phyloP scores from a whole-genome alignment of 2,329 filamentous ascomycete genomes.

The Fonsecaea multimorphosa region DNA sequence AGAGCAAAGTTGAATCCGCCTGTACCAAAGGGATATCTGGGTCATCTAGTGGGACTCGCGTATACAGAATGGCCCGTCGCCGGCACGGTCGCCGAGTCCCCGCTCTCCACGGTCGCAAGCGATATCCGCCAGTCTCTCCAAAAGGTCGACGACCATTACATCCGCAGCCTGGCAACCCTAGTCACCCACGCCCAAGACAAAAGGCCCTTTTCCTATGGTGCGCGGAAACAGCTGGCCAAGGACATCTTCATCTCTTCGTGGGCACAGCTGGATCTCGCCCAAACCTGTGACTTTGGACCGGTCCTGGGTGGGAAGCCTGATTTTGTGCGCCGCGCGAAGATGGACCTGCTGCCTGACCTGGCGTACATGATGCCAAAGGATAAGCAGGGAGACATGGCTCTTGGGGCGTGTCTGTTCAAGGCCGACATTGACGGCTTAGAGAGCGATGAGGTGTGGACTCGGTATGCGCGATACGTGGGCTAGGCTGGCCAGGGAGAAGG shows the following conservation, averaged over 20 bases:
- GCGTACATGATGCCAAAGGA: conserved; percentile 22
- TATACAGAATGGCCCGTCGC: conserved; percentile 17
- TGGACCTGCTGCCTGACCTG: conserved; percentile 18
- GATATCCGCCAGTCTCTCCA: conserved; percentile 17
- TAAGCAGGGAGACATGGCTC: conserved; percentile 15
- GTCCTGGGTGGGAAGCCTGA: conserved; percentile 14
- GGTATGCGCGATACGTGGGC: background rate
- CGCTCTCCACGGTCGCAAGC: conserved; percentile 11
- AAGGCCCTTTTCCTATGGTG: conserved; percentile 18
- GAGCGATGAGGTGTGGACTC: conserved; percentile 16
- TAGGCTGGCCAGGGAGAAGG: background rate
- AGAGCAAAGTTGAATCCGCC: conserved; percentile 10
- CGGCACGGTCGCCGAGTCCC: background rate
- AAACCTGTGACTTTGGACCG: conserved; percentile 16
- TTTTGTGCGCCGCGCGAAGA: conserved; percentile 14
- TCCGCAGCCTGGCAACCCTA: conserved; percentile 19
- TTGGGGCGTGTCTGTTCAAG: conserved; percentile 14
- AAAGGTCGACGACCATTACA: conserved; percentile 14
- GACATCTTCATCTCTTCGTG: conserved; percentile 21
- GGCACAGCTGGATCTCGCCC: conserved; percentile 17
- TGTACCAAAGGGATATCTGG: conserved; percentile 14
- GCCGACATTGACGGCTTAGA: conserved; percentile 13
- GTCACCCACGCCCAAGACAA: conserved; percentile 15
- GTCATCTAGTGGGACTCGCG: conserved; percentile 16
- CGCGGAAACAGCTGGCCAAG: conserved; percentile 11